Percentiles rank a stretch among this genome's conserved stretches.
Evolutionary conservation across 352 stramenopile genomes (phyloP).

Genomic region (Phytopythium kandeliae): DNA sequence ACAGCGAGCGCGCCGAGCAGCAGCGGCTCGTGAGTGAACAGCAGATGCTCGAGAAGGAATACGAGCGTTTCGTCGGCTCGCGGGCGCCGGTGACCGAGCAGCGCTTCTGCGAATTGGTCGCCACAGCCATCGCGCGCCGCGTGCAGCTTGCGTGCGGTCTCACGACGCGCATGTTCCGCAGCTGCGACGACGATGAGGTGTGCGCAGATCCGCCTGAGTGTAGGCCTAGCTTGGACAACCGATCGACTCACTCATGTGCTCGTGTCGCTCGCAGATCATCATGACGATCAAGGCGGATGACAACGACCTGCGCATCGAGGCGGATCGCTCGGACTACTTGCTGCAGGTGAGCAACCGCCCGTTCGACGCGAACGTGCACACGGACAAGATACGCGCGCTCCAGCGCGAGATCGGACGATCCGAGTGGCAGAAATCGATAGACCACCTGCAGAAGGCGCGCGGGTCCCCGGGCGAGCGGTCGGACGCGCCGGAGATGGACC

Average conservation of each 20-base stretch:
- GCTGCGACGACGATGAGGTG: constrained; percentile 53
- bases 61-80: constrained; percentile 43
- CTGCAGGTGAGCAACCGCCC: constrained; percentile 74
- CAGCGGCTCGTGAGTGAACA: constrained; percentile 28
- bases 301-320: constrained; percentile 62
- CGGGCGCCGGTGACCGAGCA: constrained; percentile 37
- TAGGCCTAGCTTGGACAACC: too few relatives aligned
- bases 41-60: constrained; percentile 49
- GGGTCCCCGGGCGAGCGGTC: constrained; percentile 24
- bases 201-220: neutral
- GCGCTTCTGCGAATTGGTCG: constrained; percentile 66
- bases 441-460: constrained; percentile 50
- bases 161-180: constrained; percentile 79
- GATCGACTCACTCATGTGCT: too few relatives aligned
- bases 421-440: constrained; percentile 41
- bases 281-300: constrained; percentile 80
- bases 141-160: constrained; percentile 74
- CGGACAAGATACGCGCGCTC: constrained; percentile 43
- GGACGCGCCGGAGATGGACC: constrained; percentile 67
- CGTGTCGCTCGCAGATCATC: constrained; percentile 33
- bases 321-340: constrained; percentile 63
- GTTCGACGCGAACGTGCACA: constrained; percentile 49
- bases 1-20: constrained; percentile 48
- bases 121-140: constrained; percentile 49
- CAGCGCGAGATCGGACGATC: constrained; percentile 44